A percentile compares a stretch with the other conserved stretches of the same genome.
phyloP scores from a whole-genome alignment of 345 rosid species.

The Combretum micranthum region DNA sequence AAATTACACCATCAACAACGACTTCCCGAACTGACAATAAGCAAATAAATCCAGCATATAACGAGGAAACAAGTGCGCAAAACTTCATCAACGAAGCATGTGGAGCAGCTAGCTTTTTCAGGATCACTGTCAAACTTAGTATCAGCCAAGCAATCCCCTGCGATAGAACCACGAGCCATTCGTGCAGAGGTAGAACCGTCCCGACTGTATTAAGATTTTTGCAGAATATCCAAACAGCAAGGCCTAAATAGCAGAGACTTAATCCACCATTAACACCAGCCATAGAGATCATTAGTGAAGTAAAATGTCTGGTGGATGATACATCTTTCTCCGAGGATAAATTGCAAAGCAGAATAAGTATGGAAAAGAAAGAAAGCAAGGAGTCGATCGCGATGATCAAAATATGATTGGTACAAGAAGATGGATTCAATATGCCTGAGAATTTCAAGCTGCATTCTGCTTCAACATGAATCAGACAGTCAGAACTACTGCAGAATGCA shows the following conservation, averaged over 20 bases:
- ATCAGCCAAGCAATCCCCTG: constrained; percentile 36
- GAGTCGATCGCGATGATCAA: constrained; percentile 21
- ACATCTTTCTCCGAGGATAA: constrained; percentile 5
- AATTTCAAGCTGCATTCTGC: background rate
- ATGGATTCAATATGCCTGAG: constrained; percentile 12
- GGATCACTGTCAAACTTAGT: constrained; percentile 14
- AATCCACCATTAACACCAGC: constrained; percentile 17
- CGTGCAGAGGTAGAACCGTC: constrained; percentile 20
- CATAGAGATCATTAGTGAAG: constrained; percentile 12
- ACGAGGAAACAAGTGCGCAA: constrained; percentile 13
- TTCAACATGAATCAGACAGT: too few relatives aligned
- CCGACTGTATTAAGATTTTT: constrained; percentile 8
- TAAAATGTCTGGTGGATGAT: constrained; percentile 2
- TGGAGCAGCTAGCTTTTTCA: constrained; percentile 12
- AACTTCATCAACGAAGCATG: constrained; percentile 5
- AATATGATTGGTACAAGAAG: constrained; percentile 22
- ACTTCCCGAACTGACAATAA: constrained; percentile 21
- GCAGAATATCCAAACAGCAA: constrained; percentile 21
- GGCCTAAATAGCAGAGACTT: constrained; percentile 24
- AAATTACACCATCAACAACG: constrained; percentile 1
- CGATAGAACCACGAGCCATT: constrained; percentile 21
- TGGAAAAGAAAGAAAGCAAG: constrained; percentile 17
- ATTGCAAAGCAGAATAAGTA: constrained; percentile 13
- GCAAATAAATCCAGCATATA: constrained; percentile 22
- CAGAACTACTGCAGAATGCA: constrained; percentile 10